These are phyloP conservation scores for Orobanche coerulescens DNA, from an alignment of 257 asterid species.

Conservation along the genomic window DNA sequence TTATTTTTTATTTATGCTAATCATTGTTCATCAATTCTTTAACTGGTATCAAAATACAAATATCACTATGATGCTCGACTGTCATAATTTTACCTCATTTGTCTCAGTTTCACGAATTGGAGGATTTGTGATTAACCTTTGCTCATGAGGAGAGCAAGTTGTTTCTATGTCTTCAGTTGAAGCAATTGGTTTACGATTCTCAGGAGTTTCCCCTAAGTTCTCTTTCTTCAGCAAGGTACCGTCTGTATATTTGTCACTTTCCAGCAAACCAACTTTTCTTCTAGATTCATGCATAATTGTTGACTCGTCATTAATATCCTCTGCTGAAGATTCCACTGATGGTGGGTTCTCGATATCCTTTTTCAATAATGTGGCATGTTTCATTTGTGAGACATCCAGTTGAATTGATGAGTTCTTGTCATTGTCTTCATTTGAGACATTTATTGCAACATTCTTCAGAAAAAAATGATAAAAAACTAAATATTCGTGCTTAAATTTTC, in stretches of 20 bases:
- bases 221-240: conserved; percentile 9
- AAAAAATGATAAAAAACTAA: neutral
- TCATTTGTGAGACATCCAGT: conserved; percentile 20
- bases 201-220: conserved; percentile 15
- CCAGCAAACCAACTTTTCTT: neutral
- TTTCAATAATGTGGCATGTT: conserved; percentile 12
- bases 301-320: conserved; percentile 13
- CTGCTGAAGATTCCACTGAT: conserved; percentile 12
- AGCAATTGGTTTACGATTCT: conserved; percentile 11
- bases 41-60: conserved; percentile 1
- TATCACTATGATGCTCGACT: conserved; percentile 16
- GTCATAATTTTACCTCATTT: conserved; percentile 16
- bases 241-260: conserved; percentile 14
- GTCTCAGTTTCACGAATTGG: conserved; percentile 3
- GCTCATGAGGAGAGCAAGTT: conserved; percentile 17
- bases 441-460: conserved; percentile 15
- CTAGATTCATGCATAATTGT: conserved; percentile 1
- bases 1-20: neutral
- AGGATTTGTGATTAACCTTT: neutral
- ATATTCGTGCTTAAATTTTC: too few species aligned
- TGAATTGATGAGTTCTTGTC: conserved; percentile 12
- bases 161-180: conserved; percentile 18
- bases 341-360: conserved; percentile 13
- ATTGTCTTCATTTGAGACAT: conserved; percentile 14
- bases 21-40: neutral